phyloP scores from a whole-genome alignment of 2,329 filamentous ascomycete genomes.

The Endocalyx cinctus region DNA sequence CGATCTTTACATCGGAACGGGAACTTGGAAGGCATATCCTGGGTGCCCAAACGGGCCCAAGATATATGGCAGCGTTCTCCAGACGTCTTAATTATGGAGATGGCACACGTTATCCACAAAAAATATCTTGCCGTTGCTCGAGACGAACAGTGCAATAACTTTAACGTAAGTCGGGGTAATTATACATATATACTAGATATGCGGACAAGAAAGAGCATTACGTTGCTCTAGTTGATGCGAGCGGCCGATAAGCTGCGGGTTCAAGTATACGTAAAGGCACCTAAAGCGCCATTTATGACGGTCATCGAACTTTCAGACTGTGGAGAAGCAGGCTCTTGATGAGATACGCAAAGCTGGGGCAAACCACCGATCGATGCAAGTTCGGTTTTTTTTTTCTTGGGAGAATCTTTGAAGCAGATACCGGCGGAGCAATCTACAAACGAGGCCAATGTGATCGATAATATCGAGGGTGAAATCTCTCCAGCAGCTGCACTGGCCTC shows the following conservation, averaged over 20 bases:
- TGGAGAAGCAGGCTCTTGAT: slow-evolving; percentile 20
- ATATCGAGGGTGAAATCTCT: no score
- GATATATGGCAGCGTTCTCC: slow-evolving; percentile 22
- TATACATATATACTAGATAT: no score
- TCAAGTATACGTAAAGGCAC: slow-evolving; percentile 17
- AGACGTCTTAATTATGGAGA: slow-evolving; percentile 22
- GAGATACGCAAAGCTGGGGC: slow-evolving; percentile 17
- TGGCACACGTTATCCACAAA: slow-evolving; percentile 20
- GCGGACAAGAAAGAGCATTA: slow-evolving; percentile 23
- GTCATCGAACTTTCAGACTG: slow-evolving; percentile 23
- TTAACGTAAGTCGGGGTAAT: no score
- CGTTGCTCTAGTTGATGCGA: slow-evolving; percentile 20
- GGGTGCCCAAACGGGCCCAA: slow-evolving; percentile 22
- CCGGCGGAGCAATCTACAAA: no score
- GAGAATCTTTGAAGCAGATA: no score
- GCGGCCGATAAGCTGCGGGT: slow-evolving; percentile 21
- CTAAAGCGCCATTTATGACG: slow-evolving; percentile 18
- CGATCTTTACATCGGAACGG: slow-evolving; percentile 19
- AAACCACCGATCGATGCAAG: slow-evolving; percentile 12
- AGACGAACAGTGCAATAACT: slow-evolving; percentile 23
- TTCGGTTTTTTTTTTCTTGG: no score
- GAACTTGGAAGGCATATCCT: slow-evolving; percentile 20
- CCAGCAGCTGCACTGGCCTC: no score
- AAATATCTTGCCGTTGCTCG: slow-evolving; percentile 20
- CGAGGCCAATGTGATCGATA: no score